phyloP scores from a whole-genome alignment of 2,329 filamentous ascomycete species.

The Sarocladium kiliense region DNA sequence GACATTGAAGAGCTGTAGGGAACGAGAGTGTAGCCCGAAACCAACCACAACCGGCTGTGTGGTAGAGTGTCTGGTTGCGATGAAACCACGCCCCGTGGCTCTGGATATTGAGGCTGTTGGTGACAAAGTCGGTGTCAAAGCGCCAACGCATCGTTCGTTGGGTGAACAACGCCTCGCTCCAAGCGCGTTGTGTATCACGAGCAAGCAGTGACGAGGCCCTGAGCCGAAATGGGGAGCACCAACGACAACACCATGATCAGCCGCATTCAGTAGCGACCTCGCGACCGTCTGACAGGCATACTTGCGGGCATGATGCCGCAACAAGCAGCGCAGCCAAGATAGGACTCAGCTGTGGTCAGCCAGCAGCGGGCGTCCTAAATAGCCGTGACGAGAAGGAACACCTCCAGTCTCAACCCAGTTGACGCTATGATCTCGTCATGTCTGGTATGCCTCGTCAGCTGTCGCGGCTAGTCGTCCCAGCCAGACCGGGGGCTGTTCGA shows the following conservation, averaged over 20 bases:
- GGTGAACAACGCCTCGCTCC: background rate
- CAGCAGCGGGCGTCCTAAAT: background rate
- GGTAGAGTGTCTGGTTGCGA: background rate
- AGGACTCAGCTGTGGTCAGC: background rate
- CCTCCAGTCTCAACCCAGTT: no score
- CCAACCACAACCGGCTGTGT: background rate
- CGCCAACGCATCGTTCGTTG: background rate
- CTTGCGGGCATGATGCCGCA: background rate
- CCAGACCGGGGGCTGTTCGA: background rate
- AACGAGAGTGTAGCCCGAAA: background rate
- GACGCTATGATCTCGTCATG: no score
- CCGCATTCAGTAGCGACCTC: constrained; percentile 1
- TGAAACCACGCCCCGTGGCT: background rate
- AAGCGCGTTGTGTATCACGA: background rate
- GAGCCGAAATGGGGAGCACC: background rate
- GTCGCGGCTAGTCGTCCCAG: background rate
- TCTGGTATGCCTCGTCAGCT: no score
- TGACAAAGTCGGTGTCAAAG: background rate
- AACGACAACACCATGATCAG: background rate
- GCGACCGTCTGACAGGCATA: background rate
- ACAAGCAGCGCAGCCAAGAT: background rate
- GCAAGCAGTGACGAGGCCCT: background rate
- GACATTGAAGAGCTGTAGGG: background rate
- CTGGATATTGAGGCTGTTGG: no score
- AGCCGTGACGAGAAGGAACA: background rate